These are phyloP conservation scores for Naganishia vaughanmartiniae DNA, from an alignment of 768 basidiomycete genomes.

Conservation along the genomic window DNA sequence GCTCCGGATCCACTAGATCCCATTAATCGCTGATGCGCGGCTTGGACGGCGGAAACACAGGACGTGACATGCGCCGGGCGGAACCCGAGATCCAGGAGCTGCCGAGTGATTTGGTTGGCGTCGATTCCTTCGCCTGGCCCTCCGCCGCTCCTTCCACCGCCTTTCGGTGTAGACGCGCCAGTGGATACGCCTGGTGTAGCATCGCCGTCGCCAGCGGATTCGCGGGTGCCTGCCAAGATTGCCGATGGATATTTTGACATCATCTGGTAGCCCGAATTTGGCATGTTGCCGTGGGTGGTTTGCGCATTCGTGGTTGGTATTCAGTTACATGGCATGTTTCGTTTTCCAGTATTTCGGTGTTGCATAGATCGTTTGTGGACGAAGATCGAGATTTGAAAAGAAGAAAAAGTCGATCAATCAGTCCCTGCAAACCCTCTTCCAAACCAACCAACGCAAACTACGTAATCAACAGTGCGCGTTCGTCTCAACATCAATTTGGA, in stretches of 20 bases:
- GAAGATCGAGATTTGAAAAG: too few species aligned
- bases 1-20: background rate
- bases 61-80: slow-evolving; percentile 55
- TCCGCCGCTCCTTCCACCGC: slow-evolving; percentile 14
- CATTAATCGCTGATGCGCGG: slow-evolving; percentile 43
- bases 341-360: too few species aligned
- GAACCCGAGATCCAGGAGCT: slow-evolving; percentile 70
- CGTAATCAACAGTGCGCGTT: too few species aligned
- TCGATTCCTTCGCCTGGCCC: slow-evolving; percentile 46
- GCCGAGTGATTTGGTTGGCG: slow-evolving; percentile 56
- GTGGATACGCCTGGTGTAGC: background rate
- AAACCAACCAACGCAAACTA: too few species aligned
- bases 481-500: too few species aligned
- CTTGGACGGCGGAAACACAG: slow-evolving; percentile 57
- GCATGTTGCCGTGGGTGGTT: too few species aligned
- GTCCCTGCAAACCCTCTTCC: too few species aligned
- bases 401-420: too few species aligned
- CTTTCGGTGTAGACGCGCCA: background rate
- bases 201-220: slow-evolving; percentile 30
- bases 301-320: too few species aligned
- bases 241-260: slow-evolving; percentile 52
- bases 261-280: slow-evolving; percentile 37
- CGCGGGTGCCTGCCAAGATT: slow-evolving; percentile 48
- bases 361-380: too few species aligned
- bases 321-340: slow-evolving; percentile 2